Base-by-base conservation (phyloP, 2,329 filamentous ascomycete genomes). In the Hypoxylon sp. region DNA sequence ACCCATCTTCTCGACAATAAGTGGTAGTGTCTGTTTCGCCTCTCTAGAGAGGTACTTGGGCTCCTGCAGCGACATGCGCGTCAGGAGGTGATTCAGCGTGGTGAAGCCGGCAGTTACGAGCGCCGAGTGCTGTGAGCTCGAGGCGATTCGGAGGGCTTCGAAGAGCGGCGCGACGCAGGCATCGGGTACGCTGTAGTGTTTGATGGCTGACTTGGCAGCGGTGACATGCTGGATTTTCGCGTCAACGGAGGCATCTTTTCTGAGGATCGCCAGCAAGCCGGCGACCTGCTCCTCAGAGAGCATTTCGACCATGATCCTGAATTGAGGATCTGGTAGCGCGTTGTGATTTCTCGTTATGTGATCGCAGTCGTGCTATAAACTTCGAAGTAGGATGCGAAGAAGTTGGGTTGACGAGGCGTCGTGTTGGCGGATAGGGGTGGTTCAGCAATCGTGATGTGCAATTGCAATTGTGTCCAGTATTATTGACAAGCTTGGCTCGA, bases 151-250 rank as follows among this genome's bases (percentile, higher is more conserved):
- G 73, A 96, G 84, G 68, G 90, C 92, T 65, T 97, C 93, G 79
- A 97, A 96, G 68, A 97, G 87, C 61, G 87, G 83, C 24, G 87
- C 80, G 72, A 96, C 86, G 73, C 85, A 87, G 57, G 80, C 79
- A 70, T 96, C 93, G 65, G 93, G 93, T 46, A 97, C 92, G 81
- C 93, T 93, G 77, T 92, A 91, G 79, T 97, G 93, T 79, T 97
- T 97, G 83, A 97, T 97, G 77, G 89, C 87, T 44, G 92, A 93
- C 80, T 97, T 97, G 79, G 94, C 83, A 73, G 83, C 84, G 64
- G 89, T 92, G 72, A 97, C 87, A 56, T 87, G 85, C 69, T 87
- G 83, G 68, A 93, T 85, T 76, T 93, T 93, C 53, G 84, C 80
- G 73, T 94, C 91, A 72, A 92, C 82, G 50, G 88, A 84, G 36